Conservation (phyloP, 345 rosid genomes). For the Jatropha curcas region DNA sequence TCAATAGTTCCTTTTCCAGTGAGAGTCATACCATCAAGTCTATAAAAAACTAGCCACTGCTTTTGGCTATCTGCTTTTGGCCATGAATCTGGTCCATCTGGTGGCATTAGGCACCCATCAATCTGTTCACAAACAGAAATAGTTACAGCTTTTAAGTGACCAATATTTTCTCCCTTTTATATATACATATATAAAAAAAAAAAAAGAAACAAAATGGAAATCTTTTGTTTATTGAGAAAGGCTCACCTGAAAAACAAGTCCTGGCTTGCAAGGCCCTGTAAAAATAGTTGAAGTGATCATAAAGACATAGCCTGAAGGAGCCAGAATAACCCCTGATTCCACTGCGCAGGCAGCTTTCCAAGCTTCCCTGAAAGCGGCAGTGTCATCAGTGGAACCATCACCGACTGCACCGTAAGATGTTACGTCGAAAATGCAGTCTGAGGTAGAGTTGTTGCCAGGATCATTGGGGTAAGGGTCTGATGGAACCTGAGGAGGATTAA, state of each 20-base stretch:
- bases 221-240: background rate
- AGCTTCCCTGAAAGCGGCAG: conserved; percentile 67
- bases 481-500: conserved; percentile 39
- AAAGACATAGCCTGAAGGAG: conserved; percentile 63
- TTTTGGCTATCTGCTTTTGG: conserved; percentile 65
- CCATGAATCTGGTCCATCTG: conserved; percentile 91
- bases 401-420: conserved; percentile 78
- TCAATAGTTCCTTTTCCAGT: conserved; percentile 81
- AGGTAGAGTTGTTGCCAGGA: conserved; percentile 33
- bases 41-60: conserved; percentile 94
- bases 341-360: conserved; percentile 94
- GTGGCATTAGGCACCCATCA: conserved; percentile 84
- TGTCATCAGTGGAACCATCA: conserved; percentile 79
- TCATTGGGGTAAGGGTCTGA: conserved; percentile 66
- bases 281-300: conserved; percentile 85
- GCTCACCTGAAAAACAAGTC: conserved; percentile 78
- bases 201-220: background rate
- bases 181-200: no score
- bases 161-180: no score
- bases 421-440: conserved; percentile 59
- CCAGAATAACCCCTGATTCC: conserved; percentile 60
- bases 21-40: conserved; percentile 60
- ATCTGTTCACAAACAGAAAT: conserved; percentile 39
- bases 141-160: background rate
- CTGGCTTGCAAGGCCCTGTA: conserved; percentile 86